Evolutionary conservation across 345 rosid species (phyloP), one percentile per base, ranked within the genome.

Genomic region (Murraya paniculata): DNA sequence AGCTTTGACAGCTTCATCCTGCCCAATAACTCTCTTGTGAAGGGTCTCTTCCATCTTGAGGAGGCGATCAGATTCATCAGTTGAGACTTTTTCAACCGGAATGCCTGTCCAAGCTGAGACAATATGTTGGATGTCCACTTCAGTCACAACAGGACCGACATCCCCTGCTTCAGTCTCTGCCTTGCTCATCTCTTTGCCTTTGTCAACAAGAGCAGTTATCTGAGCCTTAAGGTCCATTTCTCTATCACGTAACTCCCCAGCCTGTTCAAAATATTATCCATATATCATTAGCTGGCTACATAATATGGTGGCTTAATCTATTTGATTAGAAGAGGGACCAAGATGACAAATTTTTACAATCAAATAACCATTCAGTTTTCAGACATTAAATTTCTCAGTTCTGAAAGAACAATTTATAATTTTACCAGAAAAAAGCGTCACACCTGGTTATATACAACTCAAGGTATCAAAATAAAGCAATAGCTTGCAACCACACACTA

Each of bases 71-170:
- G 99, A 96, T 79, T 96, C 99, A 78, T 94, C 99, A 1, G 91
- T 87, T 16, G 98, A 96, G 60, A 96, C 99, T 83, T 96, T 94
- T 82, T 96, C 99, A 1, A 96, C 99, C 7, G 99, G 99, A 85
- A 96, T 96, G 50, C 99, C 98, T 13, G 99, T 96, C 99, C 98
- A 94, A 18, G 97, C 28, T 75, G 98, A 84, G 53, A 96, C 99
- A 38, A 94, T 94, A 86, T 94, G 98, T 78, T 94, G 99, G 77
- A 96, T 96, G 84, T 94, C 98, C 18, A 84, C 87, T 81, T 96
- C 99, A 0, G 89, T 90, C 62, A 96, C 98, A 39, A 84, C 8
- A 16, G 99, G 98, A 76, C 98, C 97, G 18, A 81, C 95, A 82
- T 90, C 98, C 59, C 91, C 97, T 16, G 91, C 91, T 84, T 94